Base-by-base conservation (phyloP, 2,329 filamentous ascomycete genomes). In the Aspergillus costaricaensis region DNA sequence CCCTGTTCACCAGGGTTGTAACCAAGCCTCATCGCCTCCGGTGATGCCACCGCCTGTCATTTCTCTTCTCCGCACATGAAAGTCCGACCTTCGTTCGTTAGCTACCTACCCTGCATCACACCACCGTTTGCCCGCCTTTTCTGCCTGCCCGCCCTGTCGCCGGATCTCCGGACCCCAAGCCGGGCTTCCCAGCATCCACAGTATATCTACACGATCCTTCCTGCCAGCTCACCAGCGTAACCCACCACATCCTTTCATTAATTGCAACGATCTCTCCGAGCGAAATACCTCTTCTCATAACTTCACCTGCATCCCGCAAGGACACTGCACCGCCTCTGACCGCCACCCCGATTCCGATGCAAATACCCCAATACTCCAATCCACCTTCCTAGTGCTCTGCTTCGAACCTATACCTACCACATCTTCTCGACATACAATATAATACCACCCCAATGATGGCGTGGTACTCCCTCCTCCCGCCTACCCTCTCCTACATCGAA, bases 391-490 rank as follows among this genome's bases (percentile, higher is more conserved):
- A 23, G 7, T 48, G 15, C 15, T 10, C n/a, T 19, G n/a, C 21
- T 30, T 15, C 21, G n/a, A 23, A 36, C 27, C 41, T 17, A 23
- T 55, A 49, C 41, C 9, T 15, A n/a, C 15, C 1, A 43, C 12
- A 41, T 6, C 21, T 6, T 4, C 9, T 19, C 14, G n/a, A 5
- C 32, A 36, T 36, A 15, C 44, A 21, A 51, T 21, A 30, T 15
- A 21, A 38, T 30, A 30, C n/a, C 4, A 32, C n/a, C 39, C 23
- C 48, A 8, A 32, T n/a, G 32, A 90, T 90, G 88, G 83, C 83
- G 48, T 83, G 85, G 80, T 86, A 87, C 65, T 89, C 87, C 2
- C 83, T 90, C 60, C 81, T 90, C 36, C 88, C 88, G 1, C 77
- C 82, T 17, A 78, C 82, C 59, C 78, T 88, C 57, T 81, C 79